Conservation (phyloP, 2,329 filamentous ascomycete species). For the Tolypocladium capitatum region DNA sequence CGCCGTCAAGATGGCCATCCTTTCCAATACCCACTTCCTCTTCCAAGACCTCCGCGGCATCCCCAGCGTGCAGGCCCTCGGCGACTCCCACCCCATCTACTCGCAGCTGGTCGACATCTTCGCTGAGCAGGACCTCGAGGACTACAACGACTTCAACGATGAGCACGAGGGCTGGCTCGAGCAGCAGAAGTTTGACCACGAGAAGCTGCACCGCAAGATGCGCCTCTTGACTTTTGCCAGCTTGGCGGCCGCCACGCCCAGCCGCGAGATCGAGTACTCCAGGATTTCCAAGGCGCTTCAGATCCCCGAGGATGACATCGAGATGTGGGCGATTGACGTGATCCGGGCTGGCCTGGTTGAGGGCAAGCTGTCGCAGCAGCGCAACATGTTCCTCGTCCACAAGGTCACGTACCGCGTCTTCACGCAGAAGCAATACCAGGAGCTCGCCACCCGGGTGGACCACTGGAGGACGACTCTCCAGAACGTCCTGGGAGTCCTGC, state of each 20-base stretch:
- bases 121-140: constrained; percentile 83
- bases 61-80: constrained; percentile 72
- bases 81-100: constrained; percentile 70
- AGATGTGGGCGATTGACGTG: constrained; percentile 98
- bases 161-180: constrained; percentile 80
- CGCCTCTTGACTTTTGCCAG: constrained; percentile 86
- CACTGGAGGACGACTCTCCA: constrained; percentile 78
- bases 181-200: constrained; percentile 57
- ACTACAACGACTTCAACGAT: constrained; percentile 90
- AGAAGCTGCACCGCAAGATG: constrained; percentile 83
- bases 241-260: constrained; percentile 69
- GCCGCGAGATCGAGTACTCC: constrained; percentile 77
- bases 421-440: constrained; percentile 94
- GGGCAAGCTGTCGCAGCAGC: constrained; percentile 88
- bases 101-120: constrained; percentile 93
- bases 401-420: constrained; percentile 94
- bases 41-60: constrained; percentile 75
- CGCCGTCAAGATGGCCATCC: constrained; percentile 39
- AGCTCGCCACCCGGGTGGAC: constrained; percentile 81
- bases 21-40: constrained; percentile 45
- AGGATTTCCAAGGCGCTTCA: constrained; percentile 76
- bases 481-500: constrained; percentile 65
- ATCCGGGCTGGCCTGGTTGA: constrained; percentile 93
- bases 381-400: constrained; percentile 88
- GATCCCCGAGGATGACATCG: constrained; percentile 71